Percentiles rank a stretch among this genome's conserved stretches.
These are phyloP conservation scores for Hagleromyces aurorensis DNA, from an alignment of 805 yeast species.

Conservation along the genomic window DNA sequence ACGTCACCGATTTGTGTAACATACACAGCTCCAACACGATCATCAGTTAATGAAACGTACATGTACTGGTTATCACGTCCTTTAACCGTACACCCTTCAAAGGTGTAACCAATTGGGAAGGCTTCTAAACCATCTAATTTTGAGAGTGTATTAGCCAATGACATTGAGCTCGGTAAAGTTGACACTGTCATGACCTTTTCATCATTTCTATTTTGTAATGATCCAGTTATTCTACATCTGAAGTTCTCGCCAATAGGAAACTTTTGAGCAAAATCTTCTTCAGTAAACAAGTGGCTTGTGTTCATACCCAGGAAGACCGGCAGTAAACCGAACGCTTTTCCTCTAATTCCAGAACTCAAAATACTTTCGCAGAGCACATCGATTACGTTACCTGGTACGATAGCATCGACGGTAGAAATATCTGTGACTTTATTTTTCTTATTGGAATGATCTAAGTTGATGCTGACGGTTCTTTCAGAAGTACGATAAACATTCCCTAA, in stretches of 20 bases:
- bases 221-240: conserved; percentile 64
- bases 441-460: conserved; percentile 42
- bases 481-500: conserved; percentile 49
- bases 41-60: conserved; percentile 49
- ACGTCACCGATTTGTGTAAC: conserved; percentile 54
- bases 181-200: conserved; percentile 58
- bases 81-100: conserved; percentile 44
- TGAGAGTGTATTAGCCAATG: conserved; percentile 10
- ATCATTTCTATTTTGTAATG: conserved; percentile 41
- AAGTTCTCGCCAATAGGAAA: conserved; percentile 60
- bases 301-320: conserved; percentile 63
- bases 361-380: conserved; percentile 62
- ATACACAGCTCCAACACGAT: conserved; percentile 66
- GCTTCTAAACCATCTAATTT: conserved; percentile 44
- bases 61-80: conserved; percentile 53
- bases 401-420: conserved; percentile 67
- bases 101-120: conserved; percentile 69
- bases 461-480: conserved; percentile 38
- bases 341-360: conserved; percentile 53
- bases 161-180: conserved; percentile 45
- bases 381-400: conserved; percentile 78
- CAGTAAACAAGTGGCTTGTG: conserved; percentile 45
- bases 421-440: conserved; percentile 43
- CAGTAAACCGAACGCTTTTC: conserved; percentile 66
- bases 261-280: conserved; percentile 47